phyloP scores from a whole-genome alignment of 768 basidiomycete genomes.

The Russula sp. region DNA sequence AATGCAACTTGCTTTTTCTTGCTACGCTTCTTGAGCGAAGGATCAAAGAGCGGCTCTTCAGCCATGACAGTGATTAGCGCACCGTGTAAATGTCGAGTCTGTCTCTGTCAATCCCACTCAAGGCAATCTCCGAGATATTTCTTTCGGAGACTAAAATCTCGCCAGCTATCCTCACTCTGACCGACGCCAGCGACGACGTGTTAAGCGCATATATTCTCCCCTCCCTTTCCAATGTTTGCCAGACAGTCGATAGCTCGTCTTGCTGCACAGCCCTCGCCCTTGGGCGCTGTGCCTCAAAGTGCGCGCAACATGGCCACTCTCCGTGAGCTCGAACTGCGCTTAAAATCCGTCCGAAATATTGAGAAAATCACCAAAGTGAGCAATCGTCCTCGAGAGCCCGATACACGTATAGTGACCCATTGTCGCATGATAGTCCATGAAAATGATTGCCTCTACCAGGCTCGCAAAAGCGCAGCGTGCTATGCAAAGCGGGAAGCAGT shows the following conservation, averaged over 20 bases:
- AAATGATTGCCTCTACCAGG: slow-evolving; percentile 99
- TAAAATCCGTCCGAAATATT: slow-evolving; percentile 95
- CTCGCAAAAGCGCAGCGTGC: slow-evolving; percentile 92
- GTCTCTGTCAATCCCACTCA: neutral
- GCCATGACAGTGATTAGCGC: slow-evolving; percentile 41
- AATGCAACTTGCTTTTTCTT: slow-evolving; percentile 87
- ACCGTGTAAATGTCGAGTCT: no score
- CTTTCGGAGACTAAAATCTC: slow-evolving; percentile 18
- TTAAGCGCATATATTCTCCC: slow-evolving; percentile 12
- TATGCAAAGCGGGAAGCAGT: slow-evolving; percentile 86
- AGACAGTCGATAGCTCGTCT: slow-evolving; percentile 44
- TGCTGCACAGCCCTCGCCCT: slow-evolving; percentile 35
- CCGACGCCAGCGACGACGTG: slow-evolving; percentile 24
- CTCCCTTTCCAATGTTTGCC: slow-evolving; percentile 39
- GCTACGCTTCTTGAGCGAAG: slow-evolving; percentile 71
- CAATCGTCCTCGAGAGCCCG: slow-evolving; percentile 20
- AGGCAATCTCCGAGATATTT: slow-evolving; percentile 10
- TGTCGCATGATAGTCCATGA: slow-evolving; percentile 68
- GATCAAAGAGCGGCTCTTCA: slow-evolving; percentile 77
- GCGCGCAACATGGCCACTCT: slow-evolving; percentile 95
- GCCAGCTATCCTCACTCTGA: slow-evolving; percentile 26
- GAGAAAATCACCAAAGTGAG: slow-evolving; percentile 99
- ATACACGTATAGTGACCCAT: neutral
- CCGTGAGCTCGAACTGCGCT: slow-evolving; percentile 92
- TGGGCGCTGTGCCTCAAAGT: slow-evolving; percentile 38